These are phyloP conservation scores for Pythium dissotocum DNA, from an alignment of 352 stramenopile species.

Conservation along the genomic window DNA sequence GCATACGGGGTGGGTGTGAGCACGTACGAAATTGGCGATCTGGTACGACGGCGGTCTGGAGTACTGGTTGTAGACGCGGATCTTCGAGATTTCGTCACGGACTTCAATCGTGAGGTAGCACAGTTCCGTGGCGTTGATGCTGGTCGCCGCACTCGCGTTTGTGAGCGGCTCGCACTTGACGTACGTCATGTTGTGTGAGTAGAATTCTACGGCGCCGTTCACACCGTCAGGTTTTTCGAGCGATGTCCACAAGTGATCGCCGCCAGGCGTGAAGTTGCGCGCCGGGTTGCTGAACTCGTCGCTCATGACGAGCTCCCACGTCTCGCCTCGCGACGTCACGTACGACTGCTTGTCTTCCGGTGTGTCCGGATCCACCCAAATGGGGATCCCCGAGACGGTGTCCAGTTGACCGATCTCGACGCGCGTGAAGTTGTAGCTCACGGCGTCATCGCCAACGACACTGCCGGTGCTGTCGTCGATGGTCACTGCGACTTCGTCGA, in stretches of 20 bases:
- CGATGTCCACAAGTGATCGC: constrained; percentile 93
- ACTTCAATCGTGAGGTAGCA: constrained; percentile 68
- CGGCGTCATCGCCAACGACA: neutral
- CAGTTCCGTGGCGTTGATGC: constrained; percentile 29
- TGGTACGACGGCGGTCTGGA: constrained; percentile 47
- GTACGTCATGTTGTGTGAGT: constrained; percentile 86
- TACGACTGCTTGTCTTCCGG: constrained; percentile 38
- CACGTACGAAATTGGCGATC: constrained; percentile 38
- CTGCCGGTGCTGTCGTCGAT: constrained; percentile 10
- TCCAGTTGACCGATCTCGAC: constrained; percentile 27
- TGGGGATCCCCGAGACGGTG: constrained; percentile 43
- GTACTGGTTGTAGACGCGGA: constrained; percentile 62
- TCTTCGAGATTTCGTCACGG: constrained; percentile 41
- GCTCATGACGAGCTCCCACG: neutral
- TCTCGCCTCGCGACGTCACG: constrained; percentile 39
- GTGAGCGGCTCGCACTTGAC: constrained; percentile 43
- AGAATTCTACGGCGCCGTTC: constrained; percentile 92
- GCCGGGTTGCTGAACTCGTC: constrained; percentile 35
- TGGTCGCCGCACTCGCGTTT: constrained; percentile 4
- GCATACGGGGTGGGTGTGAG: constrained; percentile 36
- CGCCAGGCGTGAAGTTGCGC: constrained; percentile 87
- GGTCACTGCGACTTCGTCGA: neutral
- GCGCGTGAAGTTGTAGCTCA: constrained; percentile 23
- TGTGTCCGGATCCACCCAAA: constrained; percentile 56
- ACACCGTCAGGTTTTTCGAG: constrained; percentile 94